Evolutionary conservation across 78 protist genomes (phyloP).

Genomic region (Dictyostelium capitatum): DNA sequence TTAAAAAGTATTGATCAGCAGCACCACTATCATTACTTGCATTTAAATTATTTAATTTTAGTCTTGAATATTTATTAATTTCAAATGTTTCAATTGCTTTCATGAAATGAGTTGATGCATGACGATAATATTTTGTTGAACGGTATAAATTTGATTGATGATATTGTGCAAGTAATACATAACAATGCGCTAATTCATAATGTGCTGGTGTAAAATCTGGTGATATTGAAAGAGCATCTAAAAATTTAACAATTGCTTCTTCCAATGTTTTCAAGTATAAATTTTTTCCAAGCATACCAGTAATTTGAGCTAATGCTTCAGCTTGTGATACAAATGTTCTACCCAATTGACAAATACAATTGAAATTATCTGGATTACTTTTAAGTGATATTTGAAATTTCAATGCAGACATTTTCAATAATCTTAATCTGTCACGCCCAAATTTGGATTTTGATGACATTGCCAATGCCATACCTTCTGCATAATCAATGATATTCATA

Average conservation of each 20-base stretch:
- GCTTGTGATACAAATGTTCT: slow-evolving; percentile 45
- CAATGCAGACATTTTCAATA: slow-evolving; percentile 59
- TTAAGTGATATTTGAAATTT: slow-evolving; percentile 70
- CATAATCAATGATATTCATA: slow-evolving; percentile 81
- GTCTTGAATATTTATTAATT: not conserved
- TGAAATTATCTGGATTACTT: slow-evolving; percentile 68
- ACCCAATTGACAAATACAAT: slow-evolving; percentile 69
- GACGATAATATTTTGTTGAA: slow-evolving; percentile 1
- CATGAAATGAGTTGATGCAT: slow-evolving; percentile 27
- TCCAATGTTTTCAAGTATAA: slow-evolving; percentile 47
- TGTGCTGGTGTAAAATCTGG: slow-evolving; percentile 33
- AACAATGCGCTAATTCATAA: slow-evolving; percentile 56
- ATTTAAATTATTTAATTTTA: not conserved
- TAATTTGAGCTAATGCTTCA: not conserved
- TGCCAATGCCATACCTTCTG: slow-evolving; percentile 82
- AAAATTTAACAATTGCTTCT: slow-evolving; percentile 45
- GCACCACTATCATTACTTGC: not conserved
- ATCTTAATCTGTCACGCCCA: slow-evolving; percentile 43
- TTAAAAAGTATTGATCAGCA: not conserved
- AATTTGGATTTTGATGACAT: slow-evolving; percentile 58
- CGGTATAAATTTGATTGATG: not conserved
- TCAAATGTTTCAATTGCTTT: slow-evolving; percentile 15
- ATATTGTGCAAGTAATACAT: slow-evolving; percentile 41
- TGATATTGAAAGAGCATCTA: slow-evolving; percentile 30
- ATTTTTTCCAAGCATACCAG: slow-evolving; percentile 64